Evolutionary conservation across 805 yeast genomes (phyloP), one percentile per base, ranked within the genome.

Genomic region (Vanderwaltozyma tropicalis): DNA sequence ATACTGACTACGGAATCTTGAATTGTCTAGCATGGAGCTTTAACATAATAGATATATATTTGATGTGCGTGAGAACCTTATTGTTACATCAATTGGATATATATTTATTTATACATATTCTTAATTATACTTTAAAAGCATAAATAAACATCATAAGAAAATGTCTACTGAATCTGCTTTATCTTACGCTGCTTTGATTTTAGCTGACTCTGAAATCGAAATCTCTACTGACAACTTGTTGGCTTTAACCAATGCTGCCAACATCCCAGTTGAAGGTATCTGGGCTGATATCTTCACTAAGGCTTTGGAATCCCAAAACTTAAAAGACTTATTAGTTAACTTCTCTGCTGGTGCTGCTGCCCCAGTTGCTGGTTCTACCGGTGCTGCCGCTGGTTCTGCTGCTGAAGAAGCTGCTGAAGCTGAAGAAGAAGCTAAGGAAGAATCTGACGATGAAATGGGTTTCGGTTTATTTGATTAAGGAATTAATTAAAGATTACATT

Each of bases 161-260:
- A 50, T 43, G 50, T 82, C 94, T 68, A 55, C 65, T 46, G 95
- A 87, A 77, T 77, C 94, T 63, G 79, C 89, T 65, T 85, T 86
- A 65, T 83, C 96, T 59, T 87, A 86, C 83, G 97, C 98, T 68
- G 95, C 97, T 64, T 80, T 89, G 70, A 87, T 89, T 74, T 78
- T 89, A 70, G 95, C 96, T 55, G 98, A 89, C 66, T 85, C 96
- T 62, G 96, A 86, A 63, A 72, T 86, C 63, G 96, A 88, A 70
- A 77, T 92, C 78, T 76, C 95, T 46, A 53, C 87, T 56, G 88
- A 79, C 64, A 81, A 81, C 74, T 74, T 82, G 63, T 61, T 72
- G 61, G 71, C 84, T 60, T 68, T 82, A 67, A 71, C 82, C 65
- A 57, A 69, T 48, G 83, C 85, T 59, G 92, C 94, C 53, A 79